Evolutionary conservation across 805 yeast species (phyloP).

Genomic region (Candida pini): DNA sequence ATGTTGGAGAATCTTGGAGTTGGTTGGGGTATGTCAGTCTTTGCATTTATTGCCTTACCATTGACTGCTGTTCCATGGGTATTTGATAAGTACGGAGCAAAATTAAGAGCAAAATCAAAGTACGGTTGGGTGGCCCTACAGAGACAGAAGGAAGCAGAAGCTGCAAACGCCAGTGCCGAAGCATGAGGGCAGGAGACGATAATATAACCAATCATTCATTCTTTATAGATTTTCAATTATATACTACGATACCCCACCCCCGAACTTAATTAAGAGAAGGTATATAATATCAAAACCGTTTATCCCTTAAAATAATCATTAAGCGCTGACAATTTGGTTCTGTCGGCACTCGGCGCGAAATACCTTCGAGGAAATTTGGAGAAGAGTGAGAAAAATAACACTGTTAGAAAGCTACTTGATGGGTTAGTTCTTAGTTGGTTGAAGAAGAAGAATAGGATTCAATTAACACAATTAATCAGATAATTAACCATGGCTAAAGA

Average conservation of each 20-base stretch:
- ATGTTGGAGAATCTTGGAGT: conserved; percentile 69
- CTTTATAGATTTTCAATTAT: no score
- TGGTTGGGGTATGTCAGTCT: conserved; percentile 74
- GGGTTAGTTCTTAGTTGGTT: no score
- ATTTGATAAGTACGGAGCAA: conserved; percentile 53
- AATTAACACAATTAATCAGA: no score
- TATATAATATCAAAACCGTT: not conserved
- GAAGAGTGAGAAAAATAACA: no score
- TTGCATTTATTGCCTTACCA: conserved; percentile 60
- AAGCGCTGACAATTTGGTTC: no score
- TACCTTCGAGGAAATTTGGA: no score
- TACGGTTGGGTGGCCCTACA: conserved; percentile 52
- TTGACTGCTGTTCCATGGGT: conserved; percentile 74
- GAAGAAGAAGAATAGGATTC: no score
- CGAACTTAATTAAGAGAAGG: not conserved
- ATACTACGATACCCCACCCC: no score
- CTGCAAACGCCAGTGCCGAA: conserved; percentile 3
- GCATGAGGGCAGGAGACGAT: not conserved
- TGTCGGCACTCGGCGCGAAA: no score
- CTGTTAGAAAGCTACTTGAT: no score
- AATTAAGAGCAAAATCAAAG: conserved; percentile 48
- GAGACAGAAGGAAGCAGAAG: conserved; percentile 10
- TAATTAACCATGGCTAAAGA: conserved; percentile 10
- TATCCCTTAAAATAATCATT: no score
- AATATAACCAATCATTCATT: no score